Conservation (phyloP, 179 eudicot genomes). For the Corrigiola litoralis region DNA sequence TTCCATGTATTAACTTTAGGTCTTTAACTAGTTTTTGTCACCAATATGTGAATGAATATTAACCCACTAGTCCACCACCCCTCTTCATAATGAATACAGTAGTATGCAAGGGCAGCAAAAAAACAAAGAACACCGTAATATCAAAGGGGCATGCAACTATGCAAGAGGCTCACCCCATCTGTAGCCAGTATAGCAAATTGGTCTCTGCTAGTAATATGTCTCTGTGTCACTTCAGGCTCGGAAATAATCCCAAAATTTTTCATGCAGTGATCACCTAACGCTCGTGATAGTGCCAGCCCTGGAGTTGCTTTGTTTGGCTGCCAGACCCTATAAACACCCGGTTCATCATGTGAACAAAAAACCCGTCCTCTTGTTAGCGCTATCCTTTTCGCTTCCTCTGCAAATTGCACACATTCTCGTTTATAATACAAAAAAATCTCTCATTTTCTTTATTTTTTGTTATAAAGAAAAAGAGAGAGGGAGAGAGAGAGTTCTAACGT, state of each 20-base stretch:
- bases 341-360: conserved; percentile 61
- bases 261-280: conserved; percentile 73
- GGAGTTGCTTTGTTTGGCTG: conserved; percentile 47
- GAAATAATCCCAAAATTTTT: conserved; percentile 79
- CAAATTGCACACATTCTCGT: neutral
- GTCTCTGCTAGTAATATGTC: conserved; percentile 49
- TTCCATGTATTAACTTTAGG: neutral
- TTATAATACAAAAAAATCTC: neutral
- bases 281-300: conserved; percentile 84
- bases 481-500: conserved; percentile 37
- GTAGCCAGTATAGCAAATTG: conserved; percentile 75
- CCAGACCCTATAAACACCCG: conserved; percentile 77
- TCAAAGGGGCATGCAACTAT: too few relatives aligned
- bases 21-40: too few relatives aligned
- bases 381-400: conserved; percentile 78
- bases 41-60: too few relatives aligned
- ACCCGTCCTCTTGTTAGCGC: conserved; percentile 51
- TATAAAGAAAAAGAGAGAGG: neutral
- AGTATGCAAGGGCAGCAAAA: too few relatives aligned
- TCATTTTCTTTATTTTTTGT: neutral
- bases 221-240: conserved; percentile 68
- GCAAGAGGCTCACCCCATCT: conserved; percentile 67
- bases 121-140: too few relatives aligned
- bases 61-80: too few relatives aligned
- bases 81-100: too few relatives aligned